phyloP scores from a whole-genome alignment of 1,139 yeast genomes.

The Debaryomyces sp. region DNA sequence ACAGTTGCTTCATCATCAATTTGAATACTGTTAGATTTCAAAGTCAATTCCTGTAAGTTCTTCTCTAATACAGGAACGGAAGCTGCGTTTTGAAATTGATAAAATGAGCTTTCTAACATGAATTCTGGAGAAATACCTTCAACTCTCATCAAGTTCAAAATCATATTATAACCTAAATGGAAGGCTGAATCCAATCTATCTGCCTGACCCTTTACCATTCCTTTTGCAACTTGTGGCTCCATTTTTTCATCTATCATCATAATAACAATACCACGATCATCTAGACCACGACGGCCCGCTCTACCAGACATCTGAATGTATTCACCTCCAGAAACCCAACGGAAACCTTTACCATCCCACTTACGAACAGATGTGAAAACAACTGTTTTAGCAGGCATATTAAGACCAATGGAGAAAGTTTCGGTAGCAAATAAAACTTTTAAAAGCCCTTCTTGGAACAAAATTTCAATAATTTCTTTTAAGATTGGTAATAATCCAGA shows the following conservation, averaged over 20 bases:
- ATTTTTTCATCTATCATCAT: constrained; percentile 99
- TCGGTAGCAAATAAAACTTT: constrained; percentile 97
- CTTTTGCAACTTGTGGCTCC: constrained; percentile 99
- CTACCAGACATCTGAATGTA: constrained; percentile 99
- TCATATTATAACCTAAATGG: constrained; percentile 97
- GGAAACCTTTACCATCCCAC: constrained; percentile 96
- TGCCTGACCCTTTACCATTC: constrained; percentile 99
- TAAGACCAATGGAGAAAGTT: constrained; percentile 96
- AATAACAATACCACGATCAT: constrained; percentile 97
- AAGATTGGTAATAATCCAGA: constrained; percentile 94
- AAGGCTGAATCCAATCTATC: constrained; percentile 95
- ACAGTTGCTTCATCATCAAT: constrained; percentile 77
- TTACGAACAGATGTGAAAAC: constrained; percentile 97
- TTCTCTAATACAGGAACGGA: constrained; percentile 84
- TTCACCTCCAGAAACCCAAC: constrained; percentile 99
- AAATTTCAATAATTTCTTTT: constrained; percentile 94
- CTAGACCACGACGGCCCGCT: constrained; percentile 99
- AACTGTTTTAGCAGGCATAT: constrained; percentile 98
- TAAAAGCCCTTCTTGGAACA: constrained; percentile 94
- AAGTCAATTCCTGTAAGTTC: constrained; percentile 55
- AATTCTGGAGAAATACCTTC: constrained; percentile 98
- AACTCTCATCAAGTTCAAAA: constrained; percentile 90
- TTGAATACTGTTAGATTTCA: constrained; percentile 47
- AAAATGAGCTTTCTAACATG: constrained; percentile 92
- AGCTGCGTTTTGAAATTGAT: constrained; percentile 91